Evolutionary conservation across 257 asterid species (phyloP).

Genomic region (Euphrasia confusa): DNA sequence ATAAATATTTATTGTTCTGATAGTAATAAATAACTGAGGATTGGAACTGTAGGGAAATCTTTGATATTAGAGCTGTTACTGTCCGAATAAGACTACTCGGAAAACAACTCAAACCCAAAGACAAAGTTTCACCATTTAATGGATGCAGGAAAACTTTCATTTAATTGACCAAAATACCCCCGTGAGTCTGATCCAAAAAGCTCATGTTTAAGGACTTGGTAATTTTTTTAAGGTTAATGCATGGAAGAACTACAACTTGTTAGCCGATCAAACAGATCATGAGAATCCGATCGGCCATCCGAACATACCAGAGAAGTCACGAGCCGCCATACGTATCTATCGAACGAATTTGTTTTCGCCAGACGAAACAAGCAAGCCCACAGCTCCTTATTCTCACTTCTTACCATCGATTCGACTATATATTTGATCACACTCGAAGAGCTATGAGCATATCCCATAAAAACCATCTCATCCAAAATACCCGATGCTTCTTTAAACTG

Average conservation of each 20-base stretch:
- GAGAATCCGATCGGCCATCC: conserved; percentile 26
- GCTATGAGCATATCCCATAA: conserved; percentile 47
- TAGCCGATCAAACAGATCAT: conserved; percentile 34
- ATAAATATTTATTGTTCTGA: too few relatives aligned
- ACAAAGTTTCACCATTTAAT: too few relatives aligned
- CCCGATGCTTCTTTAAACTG: conserved; percentile 53
- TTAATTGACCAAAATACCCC: too few relatives aligned
- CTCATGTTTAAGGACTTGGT: too few relatives aligned
- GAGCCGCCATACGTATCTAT: conserved; percentile 50
- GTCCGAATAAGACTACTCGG: too few relatives aligned
- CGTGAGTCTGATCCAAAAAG: too few relatives aligned
- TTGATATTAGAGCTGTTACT: too few relatives aligned
- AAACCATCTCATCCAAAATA: conserved; percentile 73
- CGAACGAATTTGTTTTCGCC: conserved; percentile 45
- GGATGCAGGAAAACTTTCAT: too few relatives aligned
- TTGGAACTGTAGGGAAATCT: too few relatives aligned
- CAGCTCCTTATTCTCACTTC: conserved; percentile 32
- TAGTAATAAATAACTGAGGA: too few relatives aligned
- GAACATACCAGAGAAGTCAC: conserved; percentile 38
- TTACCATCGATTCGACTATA: conserved; percentile 30
- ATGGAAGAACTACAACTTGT: not conserved
- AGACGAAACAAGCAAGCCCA: conserved; percentile 36
- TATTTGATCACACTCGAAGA: conserved; percentile 37
- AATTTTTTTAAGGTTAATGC: too few relatives aligned
- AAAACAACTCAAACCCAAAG: too few relatives aligned